Evolutionary conservation across 2,329 filamentous ascomycete species (phyloP), one percentile per base, ranked within the genome.

Genomic region (Aureobasidium mangrovei): DNA sequence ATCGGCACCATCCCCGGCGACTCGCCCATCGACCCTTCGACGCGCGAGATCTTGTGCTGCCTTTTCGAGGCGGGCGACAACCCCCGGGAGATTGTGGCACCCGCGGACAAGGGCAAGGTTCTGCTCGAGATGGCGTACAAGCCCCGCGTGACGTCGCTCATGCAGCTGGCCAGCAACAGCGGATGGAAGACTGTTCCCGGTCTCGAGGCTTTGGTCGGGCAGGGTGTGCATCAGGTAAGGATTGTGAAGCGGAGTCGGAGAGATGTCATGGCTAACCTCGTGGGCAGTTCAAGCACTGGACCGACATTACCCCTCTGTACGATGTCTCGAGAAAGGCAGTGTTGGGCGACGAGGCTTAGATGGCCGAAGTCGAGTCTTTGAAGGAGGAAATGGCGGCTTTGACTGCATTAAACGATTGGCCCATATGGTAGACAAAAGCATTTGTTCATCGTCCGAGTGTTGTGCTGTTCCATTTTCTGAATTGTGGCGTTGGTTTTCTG

Each of bases 91-190:
- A 67, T 63, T 57, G 59, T 66, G 48, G 60, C 55, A 55, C 54
- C 65, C 7, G 61, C 53, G 5, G 59, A 60, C 4, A 63, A 59
- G 2, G 61, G 61, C 5, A 78, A 80, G 24, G 80, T 93, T 9
- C 71, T 97, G 57, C 72, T 97, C 3, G 93, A 98, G 70, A 95
- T 98, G 91, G 91, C 93, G 2, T 98, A 98, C 70, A 94, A 91
- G 70, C 93, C 93, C 24, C 76, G 80, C 0, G 79, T 87, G 51
- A 98, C 93, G 4, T 81, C 85, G 6, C 71, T 95, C 60, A 96
- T 97, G 83, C 79, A 86, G 66, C 74, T 96, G 66, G 91, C 91
- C 2, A 77, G 83, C 62, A 80, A 85, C 61, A 80, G 80, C 9
- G 84, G 85, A 3, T 98, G 93, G 93, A 78, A 74, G 54, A 89